Conservation (phyloP, 768 basidiomycete species). For the Tulasnella sp. region DNA sequence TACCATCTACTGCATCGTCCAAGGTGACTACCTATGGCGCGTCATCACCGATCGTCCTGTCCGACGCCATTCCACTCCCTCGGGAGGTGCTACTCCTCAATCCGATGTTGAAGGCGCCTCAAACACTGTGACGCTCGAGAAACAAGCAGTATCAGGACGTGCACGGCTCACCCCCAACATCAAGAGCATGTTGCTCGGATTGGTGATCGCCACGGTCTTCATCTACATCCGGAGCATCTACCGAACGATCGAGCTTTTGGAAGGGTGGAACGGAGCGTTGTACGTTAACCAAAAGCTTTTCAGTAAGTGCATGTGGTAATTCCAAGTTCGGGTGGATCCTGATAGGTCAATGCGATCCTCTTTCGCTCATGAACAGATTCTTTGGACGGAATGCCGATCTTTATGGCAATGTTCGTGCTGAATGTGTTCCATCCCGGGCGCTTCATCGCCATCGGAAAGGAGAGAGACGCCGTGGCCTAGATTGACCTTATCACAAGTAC, state of each 20-base stretch:
- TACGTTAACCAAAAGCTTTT: slow-evolving; percentile 56
- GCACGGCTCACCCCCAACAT: slow-evolving; percentile 29
- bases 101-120: slow-evolving; percentile 52
- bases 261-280: slow-evolving; percentile 27
- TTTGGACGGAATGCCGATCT: slow-evolving; percentile 56
- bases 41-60: neutral
- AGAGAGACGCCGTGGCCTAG: neutral
- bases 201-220: slow-evolving; percentile 44
- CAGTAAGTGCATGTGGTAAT: slow-evolving; percentile 44
- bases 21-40: neutral
- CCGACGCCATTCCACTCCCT: slow-evolving; percentile 46
- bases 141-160: slow-evolving; percentile 19
- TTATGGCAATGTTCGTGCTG: slow-evolving; percentile 52
- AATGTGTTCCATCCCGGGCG: slow-evolving; percentile 54
- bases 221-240: slow-evolving; percentile 52
- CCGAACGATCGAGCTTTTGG: slow-evolving; percentile 35
- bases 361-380: slow-evolving; percentile 46
- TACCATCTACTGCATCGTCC: slow-evolving; percentile 32
- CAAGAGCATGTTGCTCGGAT: slow-evolving; percentile 39
- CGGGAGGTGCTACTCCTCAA: slow-evolving; percentile 47
- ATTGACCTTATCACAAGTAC: neutral
- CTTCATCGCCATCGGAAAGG: slow-evolving; percentile 41
- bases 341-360: no score
- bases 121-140: neutral
- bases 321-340: neutral